Conservation (phyloP, 371 early-diverging fungal genomes). For the Mortierella sp. region DNA sequence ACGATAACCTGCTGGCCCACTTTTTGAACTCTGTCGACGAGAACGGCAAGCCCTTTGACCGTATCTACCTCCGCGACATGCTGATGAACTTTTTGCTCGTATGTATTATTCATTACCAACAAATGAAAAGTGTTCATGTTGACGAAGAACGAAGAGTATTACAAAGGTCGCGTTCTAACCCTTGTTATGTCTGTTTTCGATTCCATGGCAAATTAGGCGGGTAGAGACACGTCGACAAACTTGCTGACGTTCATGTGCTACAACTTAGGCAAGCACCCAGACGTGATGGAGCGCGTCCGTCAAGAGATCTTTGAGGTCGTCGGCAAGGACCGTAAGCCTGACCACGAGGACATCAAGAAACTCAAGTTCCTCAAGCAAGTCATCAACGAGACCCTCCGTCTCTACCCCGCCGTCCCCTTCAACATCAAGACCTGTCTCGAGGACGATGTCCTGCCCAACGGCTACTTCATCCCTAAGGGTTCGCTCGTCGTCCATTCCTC, state of each 20-base stretch:
- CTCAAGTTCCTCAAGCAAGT: conserved; percentile 62
- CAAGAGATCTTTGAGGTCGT: conserved; percentile 63
- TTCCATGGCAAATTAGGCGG: conserved; percentile 68
- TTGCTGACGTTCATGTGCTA: conserved; percentile 61
- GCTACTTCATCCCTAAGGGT: conserved; percentile 67
- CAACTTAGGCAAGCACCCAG: conserved; percentile 61
- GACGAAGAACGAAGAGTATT: conserved; percentile 69
- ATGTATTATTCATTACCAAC: background rate
- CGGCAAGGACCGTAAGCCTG: conserved; percentile 49
- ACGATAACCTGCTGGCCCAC: conserved; percentile 46
- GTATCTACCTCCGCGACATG: conserved; percentile 55
- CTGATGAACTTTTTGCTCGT: conserved; percentile 59
- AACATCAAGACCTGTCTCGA: conserved; percentile 57
- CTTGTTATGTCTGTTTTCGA: background rate
- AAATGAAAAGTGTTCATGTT: conserved; percentile 72
- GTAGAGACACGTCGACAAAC: conserved; percentile 69
- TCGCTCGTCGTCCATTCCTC: conserved; percentile 62
- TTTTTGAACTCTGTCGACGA: conserved; percentile 56
- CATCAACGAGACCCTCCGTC: conserved; percentile 61
- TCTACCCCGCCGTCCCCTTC: conserved; percentile 58
- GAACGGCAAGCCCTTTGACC: conserved; percentile 55
- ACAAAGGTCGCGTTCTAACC: conserved; percentile 53
- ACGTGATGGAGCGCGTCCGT: conserved; percentile 57
- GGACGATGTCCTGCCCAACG: conserved; percentile 63
- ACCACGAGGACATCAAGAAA: conserved; percentile 53